Conservation (phyloP, 2,329 filamentous ascomycete species). For the Apiospora sp. region DNA sequence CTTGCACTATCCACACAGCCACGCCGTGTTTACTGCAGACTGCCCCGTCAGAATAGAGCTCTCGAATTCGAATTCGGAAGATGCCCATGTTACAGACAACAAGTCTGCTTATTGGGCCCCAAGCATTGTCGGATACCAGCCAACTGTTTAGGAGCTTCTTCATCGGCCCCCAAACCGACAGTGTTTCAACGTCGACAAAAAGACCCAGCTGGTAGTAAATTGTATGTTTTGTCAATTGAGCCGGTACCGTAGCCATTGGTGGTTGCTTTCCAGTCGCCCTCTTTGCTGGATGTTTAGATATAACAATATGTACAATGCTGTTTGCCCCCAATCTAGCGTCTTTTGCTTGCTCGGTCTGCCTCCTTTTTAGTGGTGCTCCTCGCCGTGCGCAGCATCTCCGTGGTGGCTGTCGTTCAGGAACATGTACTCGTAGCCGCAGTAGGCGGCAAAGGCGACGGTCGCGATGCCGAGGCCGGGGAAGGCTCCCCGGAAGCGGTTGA, state of each 20-base stretch:
- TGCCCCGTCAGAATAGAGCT: background rate
- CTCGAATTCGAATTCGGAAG: too few species aligned
- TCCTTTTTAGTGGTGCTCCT: conserved; percentile 61
- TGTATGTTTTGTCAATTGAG: conserved; percentile 19
- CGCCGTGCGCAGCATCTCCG: conserved; percentile 60
- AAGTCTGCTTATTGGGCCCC: background rate
- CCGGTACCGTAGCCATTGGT: background rate
- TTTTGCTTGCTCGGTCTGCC: conserved; percentile 25
- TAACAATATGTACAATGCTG: conserved; percentile 51
- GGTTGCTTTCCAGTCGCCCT: conserved; percentile 6
- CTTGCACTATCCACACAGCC: background rate
- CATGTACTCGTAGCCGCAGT: conserved; percentile 89
- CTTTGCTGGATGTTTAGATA: conserved; percentile 15
- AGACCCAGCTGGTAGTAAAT: background rate
- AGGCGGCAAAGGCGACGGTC: conserved; percentile 86
- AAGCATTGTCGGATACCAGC: background rate
- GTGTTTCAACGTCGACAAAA: background rate
- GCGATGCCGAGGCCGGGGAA: conserved; percentile 95
- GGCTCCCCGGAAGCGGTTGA: conserved; percentile 84
- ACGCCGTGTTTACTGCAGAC: background rate
- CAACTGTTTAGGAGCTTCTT: background rate
- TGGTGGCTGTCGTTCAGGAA: conserved; percentile 80
- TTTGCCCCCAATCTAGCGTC: conserved; percentile 18
- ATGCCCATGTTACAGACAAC: background rate
- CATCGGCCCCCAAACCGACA: background rate